Evolutionary conservation across 257 asterid genomes (phyloP), one percentile per base, ranked within the genome.

Genomic region (Ilex aquifolium): DNA sequence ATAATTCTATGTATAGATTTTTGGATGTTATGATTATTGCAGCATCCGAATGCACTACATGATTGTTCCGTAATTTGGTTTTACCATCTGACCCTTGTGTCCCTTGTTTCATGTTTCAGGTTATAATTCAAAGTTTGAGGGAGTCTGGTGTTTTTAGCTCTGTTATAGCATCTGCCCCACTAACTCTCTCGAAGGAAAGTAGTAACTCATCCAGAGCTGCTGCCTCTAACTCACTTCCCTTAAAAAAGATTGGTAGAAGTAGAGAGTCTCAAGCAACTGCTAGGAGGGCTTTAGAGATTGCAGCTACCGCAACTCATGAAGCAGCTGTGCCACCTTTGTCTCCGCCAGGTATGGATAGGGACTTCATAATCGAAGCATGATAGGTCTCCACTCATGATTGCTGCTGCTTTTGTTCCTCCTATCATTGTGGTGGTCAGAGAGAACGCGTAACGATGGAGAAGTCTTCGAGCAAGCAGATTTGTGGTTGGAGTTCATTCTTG

Each of bases 91-190:
- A 10, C 52, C 14, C 64, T 21, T 48, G 56, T 65, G 32, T 36
- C 0, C 29, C 30, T 12, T 7, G 17, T 48, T 57, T 6, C 44
- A 46, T 56, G 13, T 27, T 13, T 50, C 88, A 92, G 99, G 82
- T 81, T 12, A 87, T 92, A 69, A 78, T 92, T 80, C 99, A 92
- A 80, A 87, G 96, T 27, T 73, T 92, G 78, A 80, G 91, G 71
- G 99, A 89, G 65, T 79, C 97, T 31, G 93, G 95, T 56, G 73
- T 89, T 60, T 85, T 92, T 58, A 82, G 67, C 66, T 74, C 96
- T 17, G 63, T 89, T 61, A 74, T 92, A 62, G 77, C 83, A 67
- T 79, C 96, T 6, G 83, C 83, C 11, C 84, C 81, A 73, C 74
- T 75, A 62, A 74, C 85, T 48, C 52, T 75, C 64, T 71, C 91